Conservation (phyloP, 257 asterid species). For the Lavandula angustifolia region DNA sequence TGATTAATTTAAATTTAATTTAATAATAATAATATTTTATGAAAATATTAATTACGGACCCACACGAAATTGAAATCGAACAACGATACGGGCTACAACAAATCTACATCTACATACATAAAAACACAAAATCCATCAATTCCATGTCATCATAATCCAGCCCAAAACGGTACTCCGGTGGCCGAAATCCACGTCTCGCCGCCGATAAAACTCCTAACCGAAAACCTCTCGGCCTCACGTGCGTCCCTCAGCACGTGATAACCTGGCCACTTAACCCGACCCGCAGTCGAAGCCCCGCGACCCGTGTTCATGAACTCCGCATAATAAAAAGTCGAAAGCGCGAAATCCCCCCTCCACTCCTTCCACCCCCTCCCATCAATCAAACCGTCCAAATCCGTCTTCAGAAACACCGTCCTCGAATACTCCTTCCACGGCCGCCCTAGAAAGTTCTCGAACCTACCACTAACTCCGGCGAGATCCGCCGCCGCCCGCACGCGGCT, state of each 20-base stretch:
- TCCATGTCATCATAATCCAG: no score
- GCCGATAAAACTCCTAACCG: slow-evolving; percentile 50
- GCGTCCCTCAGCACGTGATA: slow-evolving; percentile 48
- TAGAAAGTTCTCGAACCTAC: slow-evolving; percentile 45
- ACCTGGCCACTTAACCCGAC: slow-evolving; percentile 68
- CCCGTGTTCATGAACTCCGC: slow-evolving; percentile 70
- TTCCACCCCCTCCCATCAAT: slow-evolving; percentile 58
- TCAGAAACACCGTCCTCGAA: slow-evolving; percentile 54
- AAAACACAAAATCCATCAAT: no score
- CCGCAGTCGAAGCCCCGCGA: slow-evolving; percentile 47
- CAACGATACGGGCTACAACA: no score
- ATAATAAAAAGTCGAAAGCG: slow-evolving; percentile 61
- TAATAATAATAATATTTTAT: no score
- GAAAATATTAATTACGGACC: no score
- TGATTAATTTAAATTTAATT: no score
- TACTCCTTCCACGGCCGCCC: slow-evolving; percentile 74
- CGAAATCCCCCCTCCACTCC: slow-evolving; percentile 60
- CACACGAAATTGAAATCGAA: no score
- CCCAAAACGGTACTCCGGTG: no score
- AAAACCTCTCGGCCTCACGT: slow-evolving; percentile 41
- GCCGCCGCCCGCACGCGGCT: slow-evolving; percentile 48
- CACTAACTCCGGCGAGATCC: slow-evolving; percentile 37
- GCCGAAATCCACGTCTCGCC: slow-evolving; percentile 70
- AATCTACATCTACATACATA: no score
- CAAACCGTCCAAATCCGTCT: slow-evolving; percentile 59